A percentile compares a stretch with the other conserved stretches of the same genome.
phyloP scores from a whole-genome alignment of 495 filamentous ascomycete genomes.

The Podospora appendiculata region DNA sequence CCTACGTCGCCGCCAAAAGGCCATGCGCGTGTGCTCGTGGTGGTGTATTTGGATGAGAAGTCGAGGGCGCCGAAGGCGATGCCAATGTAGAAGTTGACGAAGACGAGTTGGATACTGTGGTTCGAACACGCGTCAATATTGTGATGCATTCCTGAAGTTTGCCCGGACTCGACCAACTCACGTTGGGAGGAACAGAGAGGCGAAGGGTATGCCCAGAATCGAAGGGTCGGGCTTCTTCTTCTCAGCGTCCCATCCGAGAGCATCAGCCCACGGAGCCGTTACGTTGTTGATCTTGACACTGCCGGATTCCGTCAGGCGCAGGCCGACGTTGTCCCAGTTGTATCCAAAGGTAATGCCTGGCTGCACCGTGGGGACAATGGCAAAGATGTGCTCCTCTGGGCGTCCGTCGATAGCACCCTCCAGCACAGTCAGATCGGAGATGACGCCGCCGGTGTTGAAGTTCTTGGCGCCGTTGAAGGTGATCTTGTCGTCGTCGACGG shows the following conservation, averaged over 20 bases:
- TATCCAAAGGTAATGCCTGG: slow-evolving; percentile 47
- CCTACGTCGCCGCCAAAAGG: slow-evolving; percentile 44
- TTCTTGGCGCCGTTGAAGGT: slow-evolving; percentile 52
- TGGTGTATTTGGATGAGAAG: slow-evolving; percentile 44
- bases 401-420: slow-evolving; percentile 46
- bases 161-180: not conserved
- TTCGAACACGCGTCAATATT: not conserved
- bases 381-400: slow-evolving; percentile 52
- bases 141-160: not conserved
- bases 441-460: slow-evolving; percentile 56
- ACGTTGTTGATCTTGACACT: slow-evolving; percentile 50
- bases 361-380: slow-evolving; percentile 45
- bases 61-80: slow-evolving; percentile 48
- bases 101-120: slow-evolving; percentile 47
- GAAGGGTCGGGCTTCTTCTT: slow-evolving; percentile 38
- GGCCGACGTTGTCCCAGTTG: slow-evolving; percentile 56
- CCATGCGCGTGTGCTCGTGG: slow-evolving; percentile 46
- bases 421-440: slow-evolving; percentile 55
- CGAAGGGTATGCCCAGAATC: slow-evolving; percentile 40
- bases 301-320: slow-evolving; percentile 54
- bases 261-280: slow-evolving; percentile 46
- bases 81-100: slow-evolving; percentile 55
- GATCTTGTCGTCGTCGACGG: slow-evolving; percentile 39
- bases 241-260: slow-evolving; percentile 45
- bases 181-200: slow-evolving; percentile 46